Evolutionary conservation across 345 rosid species (phyloP).

Genomic region (Acer yangbiense): DNA sequence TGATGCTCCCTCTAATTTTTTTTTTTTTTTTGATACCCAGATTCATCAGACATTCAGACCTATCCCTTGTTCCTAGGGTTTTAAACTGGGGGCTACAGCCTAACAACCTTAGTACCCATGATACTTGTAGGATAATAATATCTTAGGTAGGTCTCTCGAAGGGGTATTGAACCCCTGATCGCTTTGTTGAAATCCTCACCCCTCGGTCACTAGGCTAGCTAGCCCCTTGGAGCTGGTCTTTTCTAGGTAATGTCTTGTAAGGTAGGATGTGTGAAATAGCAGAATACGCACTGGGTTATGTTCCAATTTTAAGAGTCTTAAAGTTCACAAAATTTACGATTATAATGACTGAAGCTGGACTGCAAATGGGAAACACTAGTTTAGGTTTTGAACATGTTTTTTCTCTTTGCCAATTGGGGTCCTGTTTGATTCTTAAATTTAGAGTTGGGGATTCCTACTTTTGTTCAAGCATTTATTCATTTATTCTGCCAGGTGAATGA

Average conservation of each 20-base stretch:
- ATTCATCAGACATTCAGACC: background rate
- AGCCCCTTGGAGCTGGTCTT: background rate
- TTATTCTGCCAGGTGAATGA: background rate
- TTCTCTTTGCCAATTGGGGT: background rate
- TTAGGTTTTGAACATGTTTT: slow-evolving; percentile 4
- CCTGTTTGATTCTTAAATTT: background rate
- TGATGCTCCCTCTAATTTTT: background rate
- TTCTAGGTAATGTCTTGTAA: background rate
- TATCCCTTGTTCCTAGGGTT: background rate
- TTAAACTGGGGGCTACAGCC: background rate
- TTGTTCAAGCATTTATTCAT: background rate
- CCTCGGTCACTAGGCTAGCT: background rate
- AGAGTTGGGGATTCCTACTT: background rate
- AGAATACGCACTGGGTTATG: no score
- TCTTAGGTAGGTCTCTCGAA: background rate
- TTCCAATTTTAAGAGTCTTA: background rate
- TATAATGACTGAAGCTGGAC: background rate
- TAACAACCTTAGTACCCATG: background rate
- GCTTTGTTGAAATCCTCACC: background rate
- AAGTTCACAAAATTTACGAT: background rate
- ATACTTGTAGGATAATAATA: background rate
- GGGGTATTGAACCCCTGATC: background rate
- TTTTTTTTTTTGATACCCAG: background rate
- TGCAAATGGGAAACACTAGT: background rate
- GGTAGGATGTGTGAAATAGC: background rate